Evolutionary conservation across 2,329 filamentous ascomycete species (phyloP).

Genomic region (Fusarium irregulare): DNA sequence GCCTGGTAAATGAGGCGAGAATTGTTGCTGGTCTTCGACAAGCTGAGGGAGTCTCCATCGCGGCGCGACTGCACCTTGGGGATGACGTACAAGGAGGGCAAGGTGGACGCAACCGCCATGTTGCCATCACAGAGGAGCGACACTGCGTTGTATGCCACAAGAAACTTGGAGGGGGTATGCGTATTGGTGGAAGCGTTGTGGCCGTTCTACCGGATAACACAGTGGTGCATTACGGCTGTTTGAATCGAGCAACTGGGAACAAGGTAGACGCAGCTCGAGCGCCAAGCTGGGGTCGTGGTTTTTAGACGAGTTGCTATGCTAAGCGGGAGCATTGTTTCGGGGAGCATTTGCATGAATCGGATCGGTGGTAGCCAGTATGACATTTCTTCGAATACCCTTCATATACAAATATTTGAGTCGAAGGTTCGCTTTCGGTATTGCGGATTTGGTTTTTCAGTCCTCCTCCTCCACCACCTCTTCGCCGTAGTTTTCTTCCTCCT

Average conservation of each 20-base stretch:
- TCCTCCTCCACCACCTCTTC: conserved; percentile 82
- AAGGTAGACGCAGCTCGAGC: conserved; percentile 50
- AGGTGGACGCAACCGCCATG: conserved; percentile 69
- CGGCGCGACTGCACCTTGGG: conserved; percentile 79
- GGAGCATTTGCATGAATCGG: conserved; percentile 41
- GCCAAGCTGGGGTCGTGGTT: conserved; percentile 54
- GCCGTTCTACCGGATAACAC: conserved; percentile 86
- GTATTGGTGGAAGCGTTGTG: conserved; percentile 90
- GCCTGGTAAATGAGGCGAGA: conserved; percentile 80
- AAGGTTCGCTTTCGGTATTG: background rate
- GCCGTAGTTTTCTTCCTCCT: conserved; percentile 83
- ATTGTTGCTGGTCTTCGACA: conserved; percentile 82
- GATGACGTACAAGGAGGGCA: conserved; percentile 67
- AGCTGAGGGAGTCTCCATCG: conserved; percentile 81
- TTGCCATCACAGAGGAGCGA: conserved; percentile 86
- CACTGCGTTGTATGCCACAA: conserved; percentile 95
- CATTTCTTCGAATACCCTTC: conserved; percentile 40
- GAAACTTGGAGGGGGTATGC: conserved; percentile 83
- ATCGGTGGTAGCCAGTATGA: conserved; percentile 41
- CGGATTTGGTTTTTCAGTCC: conserved; percentile 40
- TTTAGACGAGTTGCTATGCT: conserved; percentile 43
- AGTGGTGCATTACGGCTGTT: conserved; percentile 85
- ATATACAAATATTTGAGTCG: conserved; percentile 30
- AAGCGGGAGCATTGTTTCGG: conserved; percentile 27
- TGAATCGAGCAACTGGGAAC: conserved; percentile 61